Evolutionary conservation across 2,329 filamentous ascomycete genomes (phyloP).

Genomic region (Thielaviopsis ethacetica): DNA sequence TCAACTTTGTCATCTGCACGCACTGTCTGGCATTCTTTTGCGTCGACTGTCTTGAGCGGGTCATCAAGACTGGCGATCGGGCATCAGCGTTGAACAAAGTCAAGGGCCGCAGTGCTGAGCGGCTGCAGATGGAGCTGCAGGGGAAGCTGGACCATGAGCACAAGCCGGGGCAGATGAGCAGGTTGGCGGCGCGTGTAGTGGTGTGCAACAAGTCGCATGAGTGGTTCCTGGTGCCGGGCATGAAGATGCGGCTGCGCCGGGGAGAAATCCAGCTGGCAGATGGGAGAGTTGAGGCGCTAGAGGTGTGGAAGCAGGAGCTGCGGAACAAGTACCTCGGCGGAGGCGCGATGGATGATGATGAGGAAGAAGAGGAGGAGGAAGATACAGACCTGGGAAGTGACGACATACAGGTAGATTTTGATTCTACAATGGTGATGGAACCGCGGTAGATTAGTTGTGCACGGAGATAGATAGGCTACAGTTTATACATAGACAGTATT

Average conservation of each 20-base stretch:
- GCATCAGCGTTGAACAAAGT: conserved; percentile 14
- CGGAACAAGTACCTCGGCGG: conserved; percentile 12
- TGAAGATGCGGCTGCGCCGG: conserved; percentile 20
- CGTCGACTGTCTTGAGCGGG: conserved; percentile 18
- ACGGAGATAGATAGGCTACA: background rate
- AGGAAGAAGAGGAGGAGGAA: background rate
- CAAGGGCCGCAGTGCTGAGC: conserved; percentile 15
- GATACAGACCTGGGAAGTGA: background rate
- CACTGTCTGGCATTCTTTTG: conserved; percentile 26
- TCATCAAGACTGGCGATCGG: conserved; percentile 14
- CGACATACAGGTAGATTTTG: background rate
- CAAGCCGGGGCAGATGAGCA: conserved; percentile 15
- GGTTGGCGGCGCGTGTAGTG: conserved; percentile 17
- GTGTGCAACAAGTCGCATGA: conserved; percentile 23
- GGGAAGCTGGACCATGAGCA: conserved; percentile 13
- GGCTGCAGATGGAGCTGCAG: conserved; percentile 15
- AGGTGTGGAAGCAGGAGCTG: conserved; percentile 22
- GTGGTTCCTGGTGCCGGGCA: conserved; percentile 24
- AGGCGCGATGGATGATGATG: background rate
- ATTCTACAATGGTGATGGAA: background rate
- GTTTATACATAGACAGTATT: background rate
- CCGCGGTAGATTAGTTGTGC: background rate
- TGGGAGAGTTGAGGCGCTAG: conserved; percentile 19
- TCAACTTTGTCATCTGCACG: conserved; percentile 22
- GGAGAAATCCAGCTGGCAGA: conserved; percentile 23